These are phyloP conservation scores for Talaromyces rugulosus DNA, from an alignment of 2,329 filamentous ascomycete species.

Conservation along the genomic window DNA sequence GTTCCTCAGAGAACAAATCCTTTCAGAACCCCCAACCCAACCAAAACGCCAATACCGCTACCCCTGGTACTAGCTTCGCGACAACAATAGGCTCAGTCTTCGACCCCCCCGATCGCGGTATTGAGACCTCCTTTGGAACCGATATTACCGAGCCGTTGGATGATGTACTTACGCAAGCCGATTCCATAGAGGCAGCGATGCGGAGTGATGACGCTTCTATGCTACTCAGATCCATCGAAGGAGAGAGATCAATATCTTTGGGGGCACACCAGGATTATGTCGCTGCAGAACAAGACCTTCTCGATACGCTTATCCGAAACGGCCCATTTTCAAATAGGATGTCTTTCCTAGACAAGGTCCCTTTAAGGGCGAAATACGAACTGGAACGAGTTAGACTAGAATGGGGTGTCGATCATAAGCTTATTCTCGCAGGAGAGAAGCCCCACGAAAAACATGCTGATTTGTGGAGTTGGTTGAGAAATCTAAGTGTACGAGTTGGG, in stretches of 20 bases:
- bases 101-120: constrained; percentile 8
- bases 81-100: constrained; percentile 17
- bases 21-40: neutral
- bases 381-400: constrained; percentile 30
- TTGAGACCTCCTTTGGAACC: constrained; percentile 25
- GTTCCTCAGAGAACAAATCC: neutral
- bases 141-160: constrained; percentile 23
- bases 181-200: constrained; percentile 22
- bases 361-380: constrained; percentile 35
- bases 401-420: constrained; percentile 24
- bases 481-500: constrained; percentile 20
- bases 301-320: constrained; percentile 25
- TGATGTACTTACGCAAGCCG: constrained; percentile 17
- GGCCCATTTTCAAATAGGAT: constrained; percentile 33
- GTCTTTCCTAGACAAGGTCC: constrained; percentile 22
- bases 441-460: constrained; percentile 23
- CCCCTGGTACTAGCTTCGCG: constrained; percentile 21
- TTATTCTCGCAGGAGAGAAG: constrained; percentile 25
- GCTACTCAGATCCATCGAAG: constrained; percentile 8
- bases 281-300: constrained; percentile 16
- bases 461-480: constrained; percentile 31
- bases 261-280: neutral
- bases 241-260: neutral
- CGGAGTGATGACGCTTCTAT: constrained; percentile 18
- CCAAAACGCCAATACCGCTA: neutral